phyloP scores from a whole-genome alignment of 176 grass and related monocot species.

The Neostapfia colusana region DNA sequence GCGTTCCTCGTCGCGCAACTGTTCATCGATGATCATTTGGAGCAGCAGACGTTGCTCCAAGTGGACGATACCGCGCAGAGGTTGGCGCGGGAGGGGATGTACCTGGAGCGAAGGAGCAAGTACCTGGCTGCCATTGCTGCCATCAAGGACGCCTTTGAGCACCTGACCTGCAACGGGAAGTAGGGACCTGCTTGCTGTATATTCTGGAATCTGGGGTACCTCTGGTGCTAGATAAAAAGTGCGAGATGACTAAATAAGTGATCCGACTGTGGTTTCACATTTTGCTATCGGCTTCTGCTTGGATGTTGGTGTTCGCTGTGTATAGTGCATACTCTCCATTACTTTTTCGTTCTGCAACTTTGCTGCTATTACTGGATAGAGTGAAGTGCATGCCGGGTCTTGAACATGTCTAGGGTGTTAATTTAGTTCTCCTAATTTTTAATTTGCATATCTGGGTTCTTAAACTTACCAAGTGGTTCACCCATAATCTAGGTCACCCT shows the following conservation, averaged over 20 bases:
- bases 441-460: neutral
- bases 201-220: slow-evolving; percentile 10
- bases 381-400: no score
- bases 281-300: neutral
- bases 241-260: neutral
- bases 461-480: no score
- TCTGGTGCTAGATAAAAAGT: neutral
- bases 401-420: neutral
- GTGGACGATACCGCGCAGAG: slow-evolving; percentile 23
- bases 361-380: neutral
- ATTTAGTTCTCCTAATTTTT: neutral
- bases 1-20: slow-evolving; percentile 62
- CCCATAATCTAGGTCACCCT: no score
- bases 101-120: slow-evolving; percentile 50
- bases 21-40: slow-evolving; percentile 49
- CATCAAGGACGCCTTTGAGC: slow-evolving; percentile 41
- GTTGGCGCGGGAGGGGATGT: slow-evolving; percentile 30
- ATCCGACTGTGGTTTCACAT: neutral
- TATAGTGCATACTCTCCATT: slow-evolving; percentile 30
- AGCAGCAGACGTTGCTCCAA: slow-evolving; percentile 58
- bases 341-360: slow-evolving; percentile 8
- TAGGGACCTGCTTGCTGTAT: neutral
- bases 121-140: slow-evolving; percentile 46
- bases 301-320: neutral
- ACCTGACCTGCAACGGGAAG: slow-evolving; percentile 42